These are phyloP conservation scores for Gracilaria caudata DNA, from an alignment of 23 red algal species.

Conservation along the genomic window DNA sequence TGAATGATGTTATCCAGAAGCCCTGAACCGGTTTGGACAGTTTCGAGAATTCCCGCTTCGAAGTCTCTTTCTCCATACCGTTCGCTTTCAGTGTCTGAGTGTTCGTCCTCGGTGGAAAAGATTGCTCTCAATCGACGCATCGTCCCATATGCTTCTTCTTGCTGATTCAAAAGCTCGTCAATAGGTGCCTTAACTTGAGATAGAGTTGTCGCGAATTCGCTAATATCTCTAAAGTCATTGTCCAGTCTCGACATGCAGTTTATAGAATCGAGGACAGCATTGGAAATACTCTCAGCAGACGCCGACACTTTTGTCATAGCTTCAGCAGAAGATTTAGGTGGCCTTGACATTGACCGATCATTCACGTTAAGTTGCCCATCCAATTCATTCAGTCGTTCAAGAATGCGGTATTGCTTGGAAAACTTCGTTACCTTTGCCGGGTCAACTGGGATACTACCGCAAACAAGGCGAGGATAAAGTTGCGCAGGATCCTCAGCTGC, in stretches of 20 bases:
- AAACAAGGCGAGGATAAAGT: slow-evolving; percentile 36
- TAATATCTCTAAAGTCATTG: slow-evolving; percentile 3
- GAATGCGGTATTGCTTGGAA: slow-evolving; percentile 10
- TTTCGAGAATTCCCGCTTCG: slow-evolving; percentile 5
- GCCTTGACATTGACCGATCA: slow-evolving; percentile 15
- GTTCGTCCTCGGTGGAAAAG: background rate
- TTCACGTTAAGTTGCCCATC: background rate
- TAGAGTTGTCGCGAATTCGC: background rate
- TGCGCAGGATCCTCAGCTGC: slow-evolving; percentile 19
- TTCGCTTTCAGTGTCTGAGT: background rate
- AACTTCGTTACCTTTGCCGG: slow-evolving; percentile 46
- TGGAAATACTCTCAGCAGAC: slow-evolving; percentile 10
- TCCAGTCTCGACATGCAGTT: background rate
- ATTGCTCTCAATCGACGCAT: background rate
- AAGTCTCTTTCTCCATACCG: background rate
- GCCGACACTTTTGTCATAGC: slow-evolving; percentile 13
- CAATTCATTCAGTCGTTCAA: slow-evolving; percentile 24
- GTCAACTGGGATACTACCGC: slow-evolving; percentile 36
- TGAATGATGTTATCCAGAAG: background rate
- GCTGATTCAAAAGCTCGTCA: slow-evolving; percentile 8
- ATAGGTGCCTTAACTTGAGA: slow-evolving; percentile 1
- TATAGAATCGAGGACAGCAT: background rate
- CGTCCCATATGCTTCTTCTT: slow-evolving; percentile 12
- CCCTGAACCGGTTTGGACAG: background rate
- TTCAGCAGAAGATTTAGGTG: slow-evolving; percentile 27